phyloP scores from a whole-genome alignment of 1,284 basidiomycete genomes.

The Cryptococcus sp. region DNA sequence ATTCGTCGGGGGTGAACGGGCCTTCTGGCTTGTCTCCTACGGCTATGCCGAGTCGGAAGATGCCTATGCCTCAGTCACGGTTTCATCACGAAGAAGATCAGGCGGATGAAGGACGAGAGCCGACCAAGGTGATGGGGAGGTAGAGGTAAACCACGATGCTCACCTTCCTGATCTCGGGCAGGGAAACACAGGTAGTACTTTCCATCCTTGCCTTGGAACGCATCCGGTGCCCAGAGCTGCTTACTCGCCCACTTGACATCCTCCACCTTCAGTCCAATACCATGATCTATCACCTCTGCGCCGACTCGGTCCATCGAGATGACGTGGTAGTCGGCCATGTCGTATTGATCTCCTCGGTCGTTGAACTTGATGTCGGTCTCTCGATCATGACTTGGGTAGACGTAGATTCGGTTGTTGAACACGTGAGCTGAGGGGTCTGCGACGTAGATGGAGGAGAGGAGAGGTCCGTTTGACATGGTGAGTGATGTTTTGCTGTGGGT shows the following conservation, averaged over 20 bases:
- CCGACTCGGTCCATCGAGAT: slow-evolving; percentile 26
- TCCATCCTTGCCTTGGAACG: slow-evolving; percentile 23
- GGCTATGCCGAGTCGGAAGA: slow-evolving; percentile 37
- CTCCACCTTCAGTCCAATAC: slow-evolving; percentile 23
- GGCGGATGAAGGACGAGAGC: too few relatives aligned
- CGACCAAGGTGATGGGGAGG: not conserved
- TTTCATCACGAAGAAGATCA: too few relatives aligned
- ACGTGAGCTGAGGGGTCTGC: slow-evolving; percentile 41
- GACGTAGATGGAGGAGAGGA: slow-evolving; percentile 34
- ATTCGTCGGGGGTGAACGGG: slow-evolving; percentile 30
- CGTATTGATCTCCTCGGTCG: slow-evolving; percentile 37
- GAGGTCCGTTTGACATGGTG: too few relatives aligned
- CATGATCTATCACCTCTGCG: slow-evolving; percentile 32
- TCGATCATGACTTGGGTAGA: slow-evolving; percentile 37
- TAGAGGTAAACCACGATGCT: not conserved
- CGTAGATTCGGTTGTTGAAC: slow-evolving; percentile 32
- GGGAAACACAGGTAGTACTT: slow-evolving; percentile 38
- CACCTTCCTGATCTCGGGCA: slow-evolving; percentile 31
- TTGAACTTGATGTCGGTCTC: slow-evolving; percentile 33
- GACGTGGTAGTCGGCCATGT: slow-evolving; percentile 40
- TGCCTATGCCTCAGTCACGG: slow-evolving; percentile 13
- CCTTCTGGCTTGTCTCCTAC: slow-evolving; percentile 26
- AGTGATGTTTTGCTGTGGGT: too few relatives aligned
- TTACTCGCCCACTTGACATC: slow-evolving; percentile 35
- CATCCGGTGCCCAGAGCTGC: slow-evolving; percentile 39